Base-by-base conservation (phyloP, 169 alveolate genomes). In the Cryptosporidium parvum region DNA sequence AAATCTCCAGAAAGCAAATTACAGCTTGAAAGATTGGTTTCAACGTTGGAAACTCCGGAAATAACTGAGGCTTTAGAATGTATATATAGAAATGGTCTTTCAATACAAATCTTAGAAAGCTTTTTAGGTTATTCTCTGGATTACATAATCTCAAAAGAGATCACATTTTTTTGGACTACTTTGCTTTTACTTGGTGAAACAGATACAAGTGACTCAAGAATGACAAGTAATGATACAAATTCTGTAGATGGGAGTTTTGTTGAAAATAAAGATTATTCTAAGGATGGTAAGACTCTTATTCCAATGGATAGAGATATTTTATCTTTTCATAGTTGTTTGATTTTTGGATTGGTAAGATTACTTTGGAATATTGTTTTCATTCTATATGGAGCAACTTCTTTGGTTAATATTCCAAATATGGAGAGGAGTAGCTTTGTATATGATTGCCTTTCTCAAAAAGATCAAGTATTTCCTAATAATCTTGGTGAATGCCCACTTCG, bases 291-390 rank as follows among this genome's bases (percentile, higher is more conserved):
- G 35, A 8, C 5, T 6, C 2, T 56, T 10, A 53, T 12, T 31
- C 44, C 45, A 3, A 26, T 68, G 9, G 71, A 35, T 16, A 42
- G 16, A 33, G 44, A 62, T 42, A 16, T 65, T n/a, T 29, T 80
- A 3, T 37, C 56, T 18, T 80, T 80, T 10, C 89, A 80, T 26
- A 58, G 53, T 33, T 61, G 53, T 65, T 26, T 80, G 42, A 23
- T 80, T n/a, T 80, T 80, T 65, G 89, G 89, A 18, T 7, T 80
- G 5, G 42, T 26, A 12, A 59, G 89, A 29, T 29, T 80, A 12
- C 33, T 65, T 10, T 80, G 56, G 89, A 65, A 39, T 62, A 45
- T 26, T 31, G 53, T 80, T 14, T 42, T 80, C 3, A 42, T 61
- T 18, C 56, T 62, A 7, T 62, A n/a, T 23, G 89, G 89, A 29